A percentile compares a stretch with the other conserved stretches of the same genome.
Conservation (phyloP, 2,329 filamentous ascomycete species). For the Sordariomycetes sp. region DNA sequence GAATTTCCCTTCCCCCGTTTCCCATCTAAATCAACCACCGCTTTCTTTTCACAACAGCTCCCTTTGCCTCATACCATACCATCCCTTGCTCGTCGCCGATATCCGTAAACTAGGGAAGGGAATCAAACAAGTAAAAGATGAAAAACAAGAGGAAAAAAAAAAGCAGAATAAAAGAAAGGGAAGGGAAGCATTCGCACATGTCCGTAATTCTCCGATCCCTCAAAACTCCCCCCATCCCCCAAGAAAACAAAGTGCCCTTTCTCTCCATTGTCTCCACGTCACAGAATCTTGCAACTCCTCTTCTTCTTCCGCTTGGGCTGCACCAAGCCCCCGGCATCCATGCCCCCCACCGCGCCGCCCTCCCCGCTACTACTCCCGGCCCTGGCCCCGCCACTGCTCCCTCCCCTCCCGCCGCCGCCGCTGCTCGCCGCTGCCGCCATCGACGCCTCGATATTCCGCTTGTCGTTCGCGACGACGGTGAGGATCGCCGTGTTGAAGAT, state of each 20-base stretch:
- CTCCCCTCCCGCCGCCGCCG: constrained; percentile 17
- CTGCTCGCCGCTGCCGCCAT: constrained; percentile 23
- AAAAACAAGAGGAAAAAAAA: constrained; percentile 3
- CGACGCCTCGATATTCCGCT: constrained; percentile 44
- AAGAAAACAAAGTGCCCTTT: constrained; percentile 7
- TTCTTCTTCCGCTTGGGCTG: constrained; percentile 39
- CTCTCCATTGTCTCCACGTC: constrained; percentile 15
- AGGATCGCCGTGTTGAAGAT: constrained; percentile 89
- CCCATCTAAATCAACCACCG: not conserved
- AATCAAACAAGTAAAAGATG: constrained; percentile 6
- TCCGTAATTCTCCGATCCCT: not conserved
- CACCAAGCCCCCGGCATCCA: constrained; percentile 16
- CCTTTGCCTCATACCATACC: not conserved
- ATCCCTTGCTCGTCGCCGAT: not conserved
- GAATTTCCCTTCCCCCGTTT: not conserved
- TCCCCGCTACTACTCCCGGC: not conserved
- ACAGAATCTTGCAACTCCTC: constrained; percentile 71
- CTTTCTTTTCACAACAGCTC: not conserved
- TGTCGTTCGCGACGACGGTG: constrained; percentile 73
- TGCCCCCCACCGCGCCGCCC: constrained; percentile 8
- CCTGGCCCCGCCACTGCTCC: constrained; percentile 8
- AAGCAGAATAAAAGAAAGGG: constrained; percentile 10
- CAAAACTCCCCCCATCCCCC: constrained; percentile 7
- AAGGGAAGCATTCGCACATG: constrained; percentile 7
- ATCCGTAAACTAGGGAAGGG: constrained; percentile 1